These are phyloP conservation scores for Alternaria incomplexa DNA, from an alignment of 2,329 filamentous ascomycete species.

Conservation along the genomic window DNA sequence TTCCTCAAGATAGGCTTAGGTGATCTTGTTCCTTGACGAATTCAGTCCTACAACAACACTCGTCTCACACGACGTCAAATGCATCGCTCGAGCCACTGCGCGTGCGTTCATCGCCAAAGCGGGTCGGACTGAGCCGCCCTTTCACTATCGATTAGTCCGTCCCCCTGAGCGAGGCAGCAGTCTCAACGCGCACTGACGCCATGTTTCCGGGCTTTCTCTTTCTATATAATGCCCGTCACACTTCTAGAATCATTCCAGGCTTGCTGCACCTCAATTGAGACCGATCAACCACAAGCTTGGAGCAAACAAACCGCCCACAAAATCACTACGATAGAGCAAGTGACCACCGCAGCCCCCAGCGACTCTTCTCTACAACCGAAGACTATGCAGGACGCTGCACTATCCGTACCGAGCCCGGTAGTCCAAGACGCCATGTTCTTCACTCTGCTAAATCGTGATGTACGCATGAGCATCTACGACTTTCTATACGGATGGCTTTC, in stretches of 20 bases:
- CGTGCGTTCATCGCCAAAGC: too few species aligned
- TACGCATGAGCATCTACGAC: neutral
- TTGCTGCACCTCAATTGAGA: neutral
- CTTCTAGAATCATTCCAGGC: neutral
- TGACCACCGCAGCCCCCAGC: neutral
- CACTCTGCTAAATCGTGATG: neutral
- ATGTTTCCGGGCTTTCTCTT: fast-evolving
- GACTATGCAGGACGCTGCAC: too few species aligned
- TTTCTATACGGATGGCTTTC: neutral
- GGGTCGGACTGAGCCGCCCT: too few species aligned
- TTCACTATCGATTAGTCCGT: too few species aligned
- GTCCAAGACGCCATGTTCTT: neutral
- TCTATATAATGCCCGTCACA: neutral
- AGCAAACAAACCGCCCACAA: neutral
- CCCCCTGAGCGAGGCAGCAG: too few species aligned
- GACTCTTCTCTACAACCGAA: fast-evolving
- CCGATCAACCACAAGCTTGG: neutral
- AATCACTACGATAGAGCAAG: neutral
- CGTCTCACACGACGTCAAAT: too few species aligned
- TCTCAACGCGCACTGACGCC: neutral
- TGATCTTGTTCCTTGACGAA: neutral
- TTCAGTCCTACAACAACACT: neutral
- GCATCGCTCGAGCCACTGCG: too few species aligned
- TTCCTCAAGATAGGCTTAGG: neutral
- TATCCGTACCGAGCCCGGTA: too few species aligned